Base-by-base conservation (phyloP, 2,329 filamentous ascomycete genomes). In the Aspergillus sclerotialis region DNA sequence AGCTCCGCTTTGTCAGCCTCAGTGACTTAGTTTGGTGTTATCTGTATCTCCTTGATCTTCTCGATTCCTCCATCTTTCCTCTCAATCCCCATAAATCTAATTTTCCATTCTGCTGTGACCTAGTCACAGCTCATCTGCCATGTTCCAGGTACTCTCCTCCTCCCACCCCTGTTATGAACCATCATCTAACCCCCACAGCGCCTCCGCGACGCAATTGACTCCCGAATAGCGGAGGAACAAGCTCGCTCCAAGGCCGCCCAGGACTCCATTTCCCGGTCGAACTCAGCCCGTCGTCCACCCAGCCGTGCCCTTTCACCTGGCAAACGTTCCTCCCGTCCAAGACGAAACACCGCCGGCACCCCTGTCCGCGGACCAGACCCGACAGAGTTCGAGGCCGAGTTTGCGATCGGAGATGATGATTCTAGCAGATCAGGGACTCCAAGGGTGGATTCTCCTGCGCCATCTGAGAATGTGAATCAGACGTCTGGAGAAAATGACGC, bases 171-270 rank as follows among this genome's bases (percentile, higher is more conserved):
- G 19, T 23, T 10, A 23, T 6, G 19, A n/a, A n/a, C n/a, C 19
- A 23, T 7, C 19, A 7, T 6, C 19, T 23, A 10, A 23, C 19
- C 10, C 19, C 19, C 19, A 26, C 56, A 92, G 84, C 78, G 84
- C 69, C 70, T 94, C 50, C 84, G 86, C 67, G 84, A 82, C 52
- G 84, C 83, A 39, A 87, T 94, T 59, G 85, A 94, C 59, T 80
- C 80, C 51, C 82, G 82, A 52, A 92, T 95, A 53, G 84, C 87
- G 52, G 87, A 94, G 66, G 89, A 95, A 65, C 86, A 94, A 64
- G 84, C 86, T 38, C 82, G 85, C 38, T 83, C 88, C 56, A 76
- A 76, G 53, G 63, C 69, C 32, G 49, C 65, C 26, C 51, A 69
- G 43, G 58, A 65, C 17, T 55, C 50, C n/a, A 38, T 59, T 32